These are phyloP conservation scores for Beta corolliflora DNA, from an alignment of 179 eudicot genomes.

Conservation along the genomic window DNA sequence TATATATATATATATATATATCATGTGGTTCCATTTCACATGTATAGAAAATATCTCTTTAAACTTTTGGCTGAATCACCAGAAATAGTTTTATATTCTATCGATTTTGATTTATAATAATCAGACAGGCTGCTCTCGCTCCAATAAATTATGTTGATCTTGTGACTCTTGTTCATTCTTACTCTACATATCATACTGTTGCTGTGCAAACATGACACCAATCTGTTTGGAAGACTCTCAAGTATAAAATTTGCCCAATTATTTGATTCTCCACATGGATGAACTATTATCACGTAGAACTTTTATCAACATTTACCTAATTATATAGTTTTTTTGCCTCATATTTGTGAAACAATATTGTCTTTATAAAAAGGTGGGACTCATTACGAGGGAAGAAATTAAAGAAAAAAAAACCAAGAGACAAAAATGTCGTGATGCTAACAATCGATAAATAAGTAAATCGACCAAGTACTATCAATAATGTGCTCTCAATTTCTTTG, in stretches of 20 bases:
- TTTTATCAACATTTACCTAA: constrained; percentile 3
- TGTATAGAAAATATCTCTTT: no score
- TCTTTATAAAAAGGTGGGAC: background rate
- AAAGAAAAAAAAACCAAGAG: background rate
- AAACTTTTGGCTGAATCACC: no score
- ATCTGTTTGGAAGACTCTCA: no score
- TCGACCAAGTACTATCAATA: constrained; percentile 13
- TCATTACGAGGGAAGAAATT: background rate
- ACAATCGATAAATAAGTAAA: constrained; percentile 3
- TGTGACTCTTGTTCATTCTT: no score
- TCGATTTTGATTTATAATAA: no score
- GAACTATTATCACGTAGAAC: constrained; percentile 6
- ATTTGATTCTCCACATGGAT: constrained; percentile 8
- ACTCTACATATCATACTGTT: no score
- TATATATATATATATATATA: no score
- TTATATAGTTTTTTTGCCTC: constrained; percentile 15
- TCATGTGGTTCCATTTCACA: no score
- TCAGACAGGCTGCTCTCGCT: no score
- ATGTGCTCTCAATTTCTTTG: constrained; percentile 6
- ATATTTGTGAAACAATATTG: constrained; percentile 22
- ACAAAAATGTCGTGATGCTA: constrained; percentile 17
- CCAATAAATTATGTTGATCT: no score
- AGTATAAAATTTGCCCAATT: background rate
- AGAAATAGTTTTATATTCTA: no score
- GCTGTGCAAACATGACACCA: no score